Evolutionary conservation across 805 yeast genomes (phyloP).

Genomic region (Zygosaccharomyces kombuchaensis): DNA sequence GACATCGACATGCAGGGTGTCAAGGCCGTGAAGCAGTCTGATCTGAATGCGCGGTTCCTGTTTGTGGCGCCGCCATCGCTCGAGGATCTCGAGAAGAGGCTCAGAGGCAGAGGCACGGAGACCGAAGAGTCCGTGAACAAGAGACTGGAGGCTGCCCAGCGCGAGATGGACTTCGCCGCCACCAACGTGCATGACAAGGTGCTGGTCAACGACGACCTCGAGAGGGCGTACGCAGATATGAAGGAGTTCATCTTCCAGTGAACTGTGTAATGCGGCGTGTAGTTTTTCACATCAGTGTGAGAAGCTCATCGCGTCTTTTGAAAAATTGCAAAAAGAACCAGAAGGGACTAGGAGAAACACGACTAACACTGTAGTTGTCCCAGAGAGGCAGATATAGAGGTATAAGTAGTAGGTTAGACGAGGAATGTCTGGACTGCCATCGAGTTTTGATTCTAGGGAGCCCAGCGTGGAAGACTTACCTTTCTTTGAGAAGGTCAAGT

Average conservation of each 20-base stretch:
- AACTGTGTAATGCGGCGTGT: slow-evolving; percentile 19
- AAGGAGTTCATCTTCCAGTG: slow-evolving; percentile 61
- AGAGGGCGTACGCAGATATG: slow-evolving; percentile 78
- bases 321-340: neutral
- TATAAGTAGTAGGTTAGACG: neutral
- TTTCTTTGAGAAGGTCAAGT: slow-evolving; percentile 52
- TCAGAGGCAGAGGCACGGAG: slow-evolving; percentile 91
- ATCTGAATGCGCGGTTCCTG: slow-evolving; percentile 76
- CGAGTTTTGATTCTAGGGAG: slow-evolving; percentile 35
- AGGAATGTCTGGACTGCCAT: slow-evolving; percentile 23
- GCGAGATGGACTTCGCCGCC: slow-evolving; percentile 83
- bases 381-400: neutral
- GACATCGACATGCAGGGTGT: slow-evolving; percentile 99
- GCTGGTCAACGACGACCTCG: slow-evolving; percentile 88
- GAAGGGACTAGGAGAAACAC: neutral
- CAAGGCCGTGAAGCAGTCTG: slow-evolving; percentile 77
- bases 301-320: neutral
- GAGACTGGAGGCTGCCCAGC: slow-evolving; percentile 81
- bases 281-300: neutral
- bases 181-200: slow-evolving; percentile 89
- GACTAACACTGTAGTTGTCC: neutral
- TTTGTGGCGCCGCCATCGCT: slow-evolving; percentile 92
- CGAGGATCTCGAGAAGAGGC: slow-evolving; percentile 68
- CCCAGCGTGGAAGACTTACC: slow-evolving; percentile 35
- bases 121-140: slow-evolving; percentile 77